These are phyloP conservation scores for Fusarium sp. DNA, from an alignment of 2,329 filamentous ascomycete genomes.

Conservation along the genomic window DNA sequence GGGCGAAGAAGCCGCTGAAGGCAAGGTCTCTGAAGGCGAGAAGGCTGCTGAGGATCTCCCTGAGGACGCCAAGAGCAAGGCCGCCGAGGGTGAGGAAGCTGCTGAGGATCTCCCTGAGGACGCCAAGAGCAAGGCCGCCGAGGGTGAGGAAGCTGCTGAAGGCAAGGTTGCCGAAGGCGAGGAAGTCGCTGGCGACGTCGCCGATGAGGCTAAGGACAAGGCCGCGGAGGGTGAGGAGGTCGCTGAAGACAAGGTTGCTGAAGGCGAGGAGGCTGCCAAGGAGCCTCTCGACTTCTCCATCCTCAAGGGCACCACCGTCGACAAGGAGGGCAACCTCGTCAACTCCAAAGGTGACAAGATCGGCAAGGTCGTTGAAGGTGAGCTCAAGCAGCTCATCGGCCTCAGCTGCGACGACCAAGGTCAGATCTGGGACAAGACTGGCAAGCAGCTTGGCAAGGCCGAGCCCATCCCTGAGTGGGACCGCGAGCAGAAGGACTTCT, in stretches of 20 bases:
- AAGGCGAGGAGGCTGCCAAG: constrained; percentile 32
- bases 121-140: not conserved
- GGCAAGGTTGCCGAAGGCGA: constrained; percentile 14
- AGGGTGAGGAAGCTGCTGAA: constrained; percentile 13
- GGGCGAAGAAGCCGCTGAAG: constrained; percentile 9
- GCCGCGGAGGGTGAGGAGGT: constrained; percentile 11
- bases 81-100: constrained; percentile 6
- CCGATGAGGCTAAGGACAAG: constrained; percentile 10
- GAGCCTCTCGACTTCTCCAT: constrained; percentile 33
- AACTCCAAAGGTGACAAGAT: constrained; percentile 65
- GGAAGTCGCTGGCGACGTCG: not conserved
- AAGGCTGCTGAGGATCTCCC: not conserved
- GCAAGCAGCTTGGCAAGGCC: constrained; percentile 73
- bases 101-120: not conserved
- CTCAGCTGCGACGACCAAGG: constrained; percentile 75
- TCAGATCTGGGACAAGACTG: constrained; percentile 70
- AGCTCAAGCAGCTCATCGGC: constrained; percentile 71
- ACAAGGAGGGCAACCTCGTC: constrained; percentile 70
- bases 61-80: not conserved
- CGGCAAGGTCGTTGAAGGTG: constrained; percentile 72
- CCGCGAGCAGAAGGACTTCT: constrained; percentile 50
- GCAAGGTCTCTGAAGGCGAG: constrained; percentile 5
- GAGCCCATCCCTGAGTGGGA: constrained; percentile 71
- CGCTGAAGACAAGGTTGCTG: constrained; percentile 16
- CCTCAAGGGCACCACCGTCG: constrained; percentile 38